Base-by-base conservation (phyloP, 176 grass and related monocot species). In the Aechmea fasciata region DNA sequence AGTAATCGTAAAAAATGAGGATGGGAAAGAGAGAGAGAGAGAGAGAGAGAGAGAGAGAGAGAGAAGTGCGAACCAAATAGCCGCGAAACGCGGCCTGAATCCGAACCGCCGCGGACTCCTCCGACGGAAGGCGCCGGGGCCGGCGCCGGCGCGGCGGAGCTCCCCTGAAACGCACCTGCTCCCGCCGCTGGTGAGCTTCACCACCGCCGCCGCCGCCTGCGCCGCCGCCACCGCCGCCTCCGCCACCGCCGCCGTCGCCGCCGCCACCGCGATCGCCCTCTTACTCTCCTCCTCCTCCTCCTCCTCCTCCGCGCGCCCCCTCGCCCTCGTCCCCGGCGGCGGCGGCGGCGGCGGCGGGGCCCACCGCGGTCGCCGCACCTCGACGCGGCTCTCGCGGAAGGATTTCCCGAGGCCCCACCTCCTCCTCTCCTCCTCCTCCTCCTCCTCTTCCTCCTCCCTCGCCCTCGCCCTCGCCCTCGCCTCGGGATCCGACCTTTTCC, bases 81-180 rank as follows among this genome's bases (percentile, higher is more conserved):
- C 89, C 87, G 47, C 94, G 86, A 69, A 99, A 99, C 50, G 84
- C 72, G 12, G 89, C 83, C 73, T 99, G 94, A 75, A 99, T 93
- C 82, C 79, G 86, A 33, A 88, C 67, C 1, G 84, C 89, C n/a
- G 94, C 89, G 73, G 50, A 79, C 80, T 84, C 84, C 72, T 88
- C 50, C 77, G 49, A 41, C 33, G 33, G 33, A 7, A 7, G 5
- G 0, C 33, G 5, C 33, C 33, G 33, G 3, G 5, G 33, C 1
- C 33, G 5, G 3, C 33, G 33, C 33, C 33, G 33, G 0, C 5
- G 33, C 33, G 33, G 33, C 33, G 33, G 33, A 33, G 29, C 77
- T 74, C 86, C 10, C 52, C 63, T 1, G 50, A 67, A n/a, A 71
- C 61, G 48, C 78, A 67, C 47, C 47, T 72, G 48, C 84, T 78